Base-by-base conservation (phyloP, 129 eudicot species). In the Artemisia argyi region DNA sequence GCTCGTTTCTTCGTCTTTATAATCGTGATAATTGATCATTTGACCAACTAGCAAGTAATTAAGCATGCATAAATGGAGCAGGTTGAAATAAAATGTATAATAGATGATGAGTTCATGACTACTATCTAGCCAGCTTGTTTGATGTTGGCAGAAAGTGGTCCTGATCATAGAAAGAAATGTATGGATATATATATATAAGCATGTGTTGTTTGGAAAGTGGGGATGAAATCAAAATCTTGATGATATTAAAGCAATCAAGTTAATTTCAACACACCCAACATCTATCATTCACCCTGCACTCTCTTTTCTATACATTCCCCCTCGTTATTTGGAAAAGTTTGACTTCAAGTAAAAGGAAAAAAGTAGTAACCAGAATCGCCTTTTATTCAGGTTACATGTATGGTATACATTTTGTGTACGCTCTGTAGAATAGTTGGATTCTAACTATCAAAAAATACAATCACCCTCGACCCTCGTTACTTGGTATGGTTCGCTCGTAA, bases 181-280 rank as follows among this genome's bases (percentile, higher is more conserved):
- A 7, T 48, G 22, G 12, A 4, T 72, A n/a, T 46, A 58, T 72
- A n/a, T 46, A 58, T 58, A 71, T 44, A 32, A 14, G 65, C 39
- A 61, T 60, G 58, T 44, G 20, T 5, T 58, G 58, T 73, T 26
- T 73, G 60, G 69, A 19, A 47, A 28, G 68, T 72, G 76, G 76
- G 76, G 76, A 35, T 7, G 39, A 58, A 72, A 26, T 46, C 28
- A 72, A 47, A 72, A 60, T 60, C 68, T 73, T 61, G 76, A 15
- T 55, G 58, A 46, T 18, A 66, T 52, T 48, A 73, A 49, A 61
- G 51, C 51, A 73, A 73, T 48, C 68, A 61, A 60, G 69, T 61
- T 39, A 39, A 39, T 39, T 72, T 72, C 51, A 18, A 62, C 68
- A 73, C 77, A 61, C 60, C 77, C 58, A 73, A 73, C 69, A 73